Evolutionary conservation across 2,329 filamentous ascomycete genomes (phyloP), one percentile per base, ranked within the genome.

Genomic region (Bipolaris victoriae): DNA sequence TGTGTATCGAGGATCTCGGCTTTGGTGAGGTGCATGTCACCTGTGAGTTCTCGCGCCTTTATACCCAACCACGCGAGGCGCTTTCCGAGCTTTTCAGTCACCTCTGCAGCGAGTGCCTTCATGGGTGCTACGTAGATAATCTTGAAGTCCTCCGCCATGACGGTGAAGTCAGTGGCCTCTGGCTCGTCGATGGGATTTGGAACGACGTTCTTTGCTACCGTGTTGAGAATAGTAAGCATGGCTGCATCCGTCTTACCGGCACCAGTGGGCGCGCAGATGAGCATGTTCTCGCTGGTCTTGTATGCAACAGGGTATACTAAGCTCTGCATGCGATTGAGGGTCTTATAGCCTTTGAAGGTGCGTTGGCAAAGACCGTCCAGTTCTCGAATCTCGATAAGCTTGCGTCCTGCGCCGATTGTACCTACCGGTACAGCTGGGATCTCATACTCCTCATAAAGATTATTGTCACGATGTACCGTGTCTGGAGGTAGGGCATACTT

Each of bases 51-150:
- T 60, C 95, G 90, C 64, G 92, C 94, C 73, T 91, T 88, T 68
- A 99, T 87, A 7, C 93, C 94, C 5, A 99, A 85, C 96, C 96
- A 99, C 2, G 91, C 90, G 3, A 99, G 85, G 24, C 94, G 88
- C 75, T 92, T 96, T 45, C 92, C 90, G 3, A 99, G 82, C 79
- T 99, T 99, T 35, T 93, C 91, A 0, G 95, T 98, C 39, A 99
- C 90, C 78, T 99, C 95, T 7, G 96, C 95, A 4, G 96, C 96
- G 16, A 99, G 82, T 0, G 95, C 96, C 77, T 99, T 99, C 96
- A 99, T 99, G 0, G 95, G 96, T 1, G 96, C 95, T 39, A 99
- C 95, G 68, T 99, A 99, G 55, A 99, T 92, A 67, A 99, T 94
- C 78, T 99, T 98, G 84, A 98, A 97, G 67, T 96, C 91, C 50